Evolutionary conservation across 495 filamentous ascomycete genomes (phyloP), one percentile per base, ranked within the genome.

Genomic region (Hypoxylon fragiforme): DNA sequence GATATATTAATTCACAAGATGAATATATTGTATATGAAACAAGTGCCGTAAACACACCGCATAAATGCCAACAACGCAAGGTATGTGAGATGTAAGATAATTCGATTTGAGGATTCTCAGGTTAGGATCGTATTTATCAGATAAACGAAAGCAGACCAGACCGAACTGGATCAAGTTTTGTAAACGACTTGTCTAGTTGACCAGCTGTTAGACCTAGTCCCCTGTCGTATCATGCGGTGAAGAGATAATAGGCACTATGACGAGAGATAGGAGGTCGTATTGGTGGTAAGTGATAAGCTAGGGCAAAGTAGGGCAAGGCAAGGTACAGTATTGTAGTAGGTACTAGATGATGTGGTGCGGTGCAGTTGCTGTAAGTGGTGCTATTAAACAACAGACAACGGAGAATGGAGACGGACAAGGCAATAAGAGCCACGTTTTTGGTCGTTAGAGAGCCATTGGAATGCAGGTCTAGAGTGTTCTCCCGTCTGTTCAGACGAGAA

Each of bases 201-300:
- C 28, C 39, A 52, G 15, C 19, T 11, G 53, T 63, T 58, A 57
- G 52, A 53, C 49, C 49, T 40, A 42, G 45, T 59, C 48, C 44
- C 48, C 43, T 49, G 43, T 48, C 52, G 34, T 40, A 51, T 63
- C 22, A 43, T 53, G 63, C 63, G 63, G 63, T 66, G 63, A 63
- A 57, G 55, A 66, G 63, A 66, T 66, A 66, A 57, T 55, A 54
- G 21, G 60, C 32, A 43, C 38, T 35, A 44, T 49, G 19, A 14
- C 21, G 13, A 36, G 26, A 45, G 22, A 53, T 41, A 44, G 42
- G 42, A 20, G 16, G 28, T 15, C n/a, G 42, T 12, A 18, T 15
- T 18, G 34, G 34, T 37, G 34, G 47, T 11, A 12, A 24, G 16
- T 43, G 60, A 63, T 63, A 63, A 63, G 54, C 49, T 39, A 52